These are phyloP conservation scores for Rhodocollybia butyracea DNA, from an alignment of 768 basidiomycete species.

Conservation along the genomic window DNA sequence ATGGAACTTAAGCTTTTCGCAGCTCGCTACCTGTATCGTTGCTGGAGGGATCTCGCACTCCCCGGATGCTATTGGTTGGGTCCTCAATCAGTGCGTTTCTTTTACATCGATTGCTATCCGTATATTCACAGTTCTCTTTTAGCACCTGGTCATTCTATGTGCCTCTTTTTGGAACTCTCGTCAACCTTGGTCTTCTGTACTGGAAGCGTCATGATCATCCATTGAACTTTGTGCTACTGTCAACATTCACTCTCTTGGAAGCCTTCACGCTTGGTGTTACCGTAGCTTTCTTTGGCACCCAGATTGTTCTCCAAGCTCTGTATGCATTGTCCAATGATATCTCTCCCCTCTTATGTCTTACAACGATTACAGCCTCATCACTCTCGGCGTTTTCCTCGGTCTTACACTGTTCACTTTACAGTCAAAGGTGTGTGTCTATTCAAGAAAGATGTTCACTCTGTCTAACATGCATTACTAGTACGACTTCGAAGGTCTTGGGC, in stretches of 20 bases:
- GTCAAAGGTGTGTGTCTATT: constrained; percentile 58
- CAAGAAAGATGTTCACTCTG: not conserved
- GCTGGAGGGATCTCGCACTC: constrained; percentile 71
- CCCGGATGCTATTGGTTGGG: constrained; percentile 59
- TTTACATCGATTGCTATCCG: not conserved
- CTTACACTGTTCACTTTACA: constrained; percentile 94
- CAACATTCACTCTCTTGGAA: constrained; percentile 88
- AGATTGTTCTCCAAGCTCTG: constrained; percentile 84
- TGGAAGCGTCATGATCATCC: constrained; percentile 94
- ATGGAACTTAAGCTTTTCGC: not conserved
- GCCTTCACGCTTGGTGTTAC: constrained; percentile 87
- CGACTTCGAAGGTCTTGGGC: constrained; percentile 91
- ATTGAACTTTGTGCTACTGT: constrained; percentile 78
- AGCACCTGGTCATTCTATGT: constrained; percentile 82
- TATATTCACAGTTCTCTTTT: not conserved
- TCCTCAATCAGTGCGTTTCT: constrained; percentile 58
- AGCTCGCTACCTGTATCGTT: constrained; percentile 77
- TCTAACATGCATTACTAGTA: constrained; percentile 46
- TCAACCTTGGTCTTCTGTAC: constrained; percentile 77
- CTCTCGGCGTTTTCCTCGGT: constrained; percentile 89
- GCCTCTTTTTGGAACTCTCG: constrained; percentile 72
- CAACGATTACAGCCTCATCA: constrained; percentile 61
- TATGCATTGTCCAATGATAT: constrained; percentile 29
- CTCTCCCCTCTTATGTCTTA: not conserved
- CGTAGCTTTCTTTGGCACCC: constrained; percentile 69